A percentile compares a stretch with the other conserved stretches of the same genome.
These are phyloP conservation scores for Nepenthes alata DNA, from an alignment of 179 eudicot species.

Conservation along the genomic window DNA sequence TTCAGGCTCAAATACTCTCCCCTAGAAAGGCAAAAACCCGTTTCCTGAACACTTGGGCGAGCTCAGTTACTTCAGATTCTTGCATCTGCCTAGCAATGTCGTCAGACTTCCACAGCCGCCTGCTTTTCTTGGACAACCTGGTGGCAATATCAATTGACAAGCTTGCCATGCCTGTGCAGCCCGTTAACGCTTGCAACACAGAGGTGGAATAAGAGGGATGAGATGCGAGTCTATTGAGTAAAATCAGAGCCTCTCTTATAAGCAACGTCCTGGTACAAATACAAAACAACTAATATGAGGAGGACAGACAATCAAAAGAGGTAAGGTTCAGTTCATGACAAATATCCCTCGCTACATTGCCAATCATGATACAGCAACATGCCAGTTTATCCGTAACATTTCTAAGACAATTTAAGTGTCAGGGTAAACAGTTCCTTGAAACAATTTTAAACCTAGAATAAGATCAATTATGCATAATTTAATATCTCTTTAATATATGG, in stretches of 20 bases:
- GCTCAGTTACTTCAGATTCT: slow-evolving; percentile 25
- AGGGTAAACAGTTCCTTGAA: not conserved
- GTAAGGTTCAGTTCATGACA: not conserved
- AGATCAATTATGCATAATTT: not conserved
- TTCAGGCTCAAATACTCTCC: slow-evolving; percentile 9
- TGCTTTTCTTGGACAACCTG: slow-evolving; percentile 39
- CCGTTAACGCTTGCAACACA: slow-evolving; percentile 46
- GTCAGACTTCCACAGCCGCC: slow-evolving; percentile 35
- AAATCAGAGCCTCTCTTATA: slow-evolving; percentile 61
- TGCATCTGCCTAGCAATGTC: slow-evolving; percentile 28
- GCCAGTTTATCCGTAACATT: too few relatives aligned
- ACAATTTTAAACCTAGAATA: not conserved
- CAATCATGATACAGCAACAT: too few relatives aligned
- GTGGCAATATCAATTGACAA: slow-evolving; percentile 56
- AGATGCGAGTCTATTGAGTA: slow-evolving; percentile 69
- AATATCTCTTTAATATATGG: not conserved
- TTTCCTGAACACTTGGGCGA: slow-evolving; percentile 24
- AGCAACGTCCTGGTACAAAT: slow-evolving; percentile 53
- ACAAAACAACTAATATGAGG: not conserved
- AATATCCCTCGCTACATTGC: not conserved
- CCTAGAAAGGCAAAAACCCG: slow-evolving; percentile 22
- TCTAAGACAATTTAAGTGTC: too few relatives aligned
- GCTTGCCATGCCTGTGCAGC: slow-evolving; percentile 44
- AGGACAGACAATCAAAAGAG: not conserved
- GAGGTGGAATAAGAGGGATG: slow-evolving; percentile 49